Percentiles rank a stretch among this genome's conserved stretches.
Conservation (phyloP, 177 flowering plant genomes). For the Vitis hybrid region DNA sequence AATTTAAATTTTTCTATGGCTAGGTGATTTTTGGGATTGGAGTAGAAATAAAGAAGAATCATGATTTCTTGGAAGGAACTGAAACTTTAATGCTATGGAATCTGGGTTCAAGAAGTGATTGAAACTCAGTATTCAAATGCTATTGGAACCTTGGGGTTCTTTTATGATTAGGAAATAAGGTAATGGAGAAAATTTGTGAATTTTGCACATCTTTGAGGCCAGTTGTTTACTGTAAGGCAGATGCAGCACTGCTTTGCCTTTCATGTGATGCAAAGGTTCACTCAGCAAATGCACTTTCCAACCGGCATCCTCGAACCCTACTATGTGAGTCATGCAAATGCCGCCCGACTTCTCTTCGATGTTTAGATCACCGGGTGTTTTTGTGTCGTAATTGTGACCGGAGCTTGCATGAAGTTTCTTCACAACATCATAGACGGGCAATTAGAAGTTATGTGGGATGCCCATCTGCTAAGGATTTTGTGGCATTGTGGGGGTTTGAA, state of each 20-base stretch:
- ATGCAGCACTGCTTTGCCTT: constrained; percentile 71
- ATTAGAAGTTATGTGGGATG: constrained; percentile 55
- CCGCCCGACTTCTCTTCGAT: constrained; percentile 42
- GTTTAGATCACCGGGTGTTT: constrained; percentile 54
- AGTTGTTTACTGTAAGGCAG: constrained; percentile 65
- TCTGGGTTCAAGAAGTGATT: too few species aligned
- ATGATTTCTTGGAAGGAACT: too few species aligned
- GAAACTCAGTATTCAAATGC: neutral
- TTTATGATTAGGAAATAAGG: constrained; percentile 3
- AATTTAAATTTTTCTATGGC: too few species aligned
- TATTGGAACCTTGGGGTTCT: neutral
- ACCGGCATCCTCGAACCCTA: constrained; percentile 51
- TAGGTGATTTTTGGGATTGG: too few species aligned
- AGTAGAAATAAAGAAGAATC: too few species aligned
- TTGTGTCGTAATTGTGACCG: constrained; percentile 59
- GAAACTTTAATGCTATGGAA: too few species aligned
- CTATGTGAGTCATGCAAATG: constrained; percentile 56
- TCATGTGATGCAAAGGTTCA: constrained; percentile 73
- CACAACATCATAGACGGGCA: constrained; percentile 39
- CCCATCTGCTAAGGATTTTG: constrained; percentile 72
- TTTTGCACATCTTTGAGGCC: constrained; percentile 57
- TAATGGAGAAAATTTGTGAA: constrained; percentile 69
- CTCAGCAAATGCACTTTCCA: constrained; percentile 66
- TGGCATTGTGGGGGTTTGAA: constrained; percentile 60
- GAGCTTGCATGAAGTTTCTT: constrained; percentile 32